Percentiles rank a stretch among this genome's conserved stretches.
Evolutionary conservation across 2,329 filamentous ascomycete species (phyloP).

Genomic region (Trichoderma sp.): DNA sequence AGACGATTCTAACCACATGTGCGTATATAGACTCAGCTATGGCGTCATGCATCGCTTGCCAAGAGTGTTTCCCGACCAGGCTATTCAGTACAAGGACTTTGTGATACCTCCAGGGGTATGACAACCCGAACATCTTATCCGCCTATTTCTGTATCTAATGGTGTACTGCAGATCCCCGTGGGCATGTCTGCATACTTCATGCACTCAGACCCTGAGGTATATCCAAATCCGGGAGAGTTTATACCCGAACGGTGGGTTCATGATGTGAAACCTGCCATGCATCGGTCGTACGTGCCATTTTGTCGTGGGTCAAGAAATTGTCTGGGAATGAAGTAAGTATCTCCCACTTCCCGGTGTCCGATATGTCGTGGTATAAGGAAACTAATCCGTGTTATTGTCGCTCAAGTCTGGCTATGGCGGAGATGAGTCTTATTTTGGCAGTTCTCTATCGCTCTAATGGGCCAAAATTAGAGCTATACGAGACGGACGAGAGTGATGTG

Average conservation of each 20-base stretch:
- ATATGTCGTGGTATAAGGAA: not conserved
- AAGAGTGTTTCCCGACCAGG: not conserved
- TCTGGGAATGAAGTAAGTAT: not conserved
- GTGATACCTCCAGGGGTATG: not conserved
- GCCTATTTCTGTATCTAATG: not conserved
- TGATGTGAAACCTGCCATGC: not conserved
- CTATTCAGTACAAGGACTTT: not conserved
- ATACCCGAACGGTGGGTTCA: not conserved
- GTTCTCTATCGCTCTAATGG: not conserved
- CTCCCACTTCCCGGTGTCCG: not conserved
- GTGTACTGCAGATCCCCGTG: not conserved
- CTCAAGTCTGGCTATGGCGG: not conserved
- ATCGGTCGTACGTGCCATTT: not conserved
- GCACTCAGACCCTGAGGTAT: not conserved
- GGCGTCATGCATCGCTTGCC: slow-evolving; percentile 5
- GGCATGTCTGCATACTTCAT: not conserved
- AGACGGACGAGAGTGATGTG: not conserved
- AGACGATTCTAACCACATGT: not conserved
- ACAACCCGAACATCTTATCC: not conserved
- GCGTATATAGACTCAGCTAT: not conserved
- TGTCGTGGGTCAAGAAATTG: not conserved
- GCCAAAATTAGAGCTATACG: not conserved
- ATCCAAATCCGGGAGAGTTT: not conserved
- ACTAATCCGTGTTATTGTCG: not conserved
- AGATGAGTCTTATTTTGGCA: not conserved